Evolutionary conservation across 176 grass and related monocot species (phyloP), one percentile per base, ranked within the genome.

Genomic region (Alloteropsis semialata): DNA sequence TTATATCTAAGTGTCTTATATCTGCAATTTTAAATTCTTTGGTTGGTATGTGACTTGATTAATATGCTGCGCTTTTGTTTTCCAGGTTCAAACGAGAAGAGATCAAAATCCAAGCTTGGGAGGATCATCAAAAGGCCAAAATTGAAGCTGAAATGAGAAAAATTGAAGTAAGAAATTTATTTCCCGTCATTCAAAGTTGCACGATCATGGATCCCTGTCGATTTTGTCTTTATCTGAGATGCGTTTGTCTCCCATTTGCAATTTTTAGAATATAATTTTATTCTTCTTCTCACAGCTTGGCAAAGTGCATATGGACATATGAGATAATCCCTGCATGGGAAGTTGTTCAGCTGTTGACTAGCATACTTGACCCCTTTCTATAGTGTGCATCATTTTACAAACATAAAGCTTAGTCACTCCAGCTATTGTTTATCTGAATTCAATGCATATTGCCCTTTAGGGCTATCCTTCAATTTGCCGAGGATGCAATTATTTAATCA

Each of bases 81-180:
- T 57, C 22, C 75, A 99, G 96, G 85, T 96, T 99, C 81, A 96
- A 96, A 61, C 91, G 86, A 8, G 97, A 99, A 87, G 93, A 99
- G 65, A 99, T 99, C 68, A 99, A 96, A 81, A 99, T 96, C 3
- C 87, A 90, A 67, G 93, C 93, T 77, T 99, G 97, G 97, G 97
- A 99, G 81, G 89, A 94, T 90, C 97, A 99, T 75, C 97, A 96
- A 59, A 96, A 96, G 87, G 97, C 97, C 48, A 88, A 96, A 90
- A 99, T 91, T 24, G 93, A 99, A 92, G 97, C 97, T 75, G 97
- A 94, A 92, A 90, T 99, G 89, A 86, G 93, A 65, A 99, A 99
- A 87, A 84, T 92, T 55, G 97, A 99, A 91, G 97, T 94, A 79
- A 39, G 53, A 11, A 14, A 13, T 9, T 14, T 57, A 13, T 8